Conservation (phyloP, 345 rosid species). For the Citrus inodora region DNA sequence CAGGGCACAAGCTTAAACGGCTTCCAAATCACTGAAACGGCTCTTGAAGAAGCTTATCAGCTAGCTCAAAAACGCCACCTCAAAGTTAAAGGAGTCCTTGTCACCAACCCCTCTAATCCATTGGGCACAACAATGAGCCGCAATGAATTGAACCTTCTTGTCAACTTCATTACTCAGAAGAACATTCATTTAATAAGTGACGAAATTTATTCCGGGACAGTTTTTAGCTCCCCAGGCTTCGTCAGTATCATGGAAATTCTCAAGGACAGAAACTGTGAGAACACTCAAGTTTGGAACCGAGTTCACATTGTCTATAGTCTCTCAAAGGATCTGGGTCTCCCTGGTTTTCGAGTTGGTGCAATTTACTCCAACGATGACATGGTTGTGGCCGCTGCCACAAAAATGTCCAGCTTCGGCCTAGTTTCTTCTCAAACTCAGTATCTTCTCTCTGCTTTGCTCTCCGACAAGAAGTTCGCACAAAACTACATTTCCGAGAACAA, state of each 20-base stretch:
- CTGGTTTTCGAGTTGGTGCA: constrained; percentile 87
- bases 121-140: constrained; percentile 65
- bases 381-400: constrained; percentile 72
- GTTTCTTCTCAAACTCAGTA: constrained; percentile 80
- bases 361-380: constrained; percentile 67
- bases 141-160: constrained; percentile 58
- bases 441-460: constrained; percentile 61
- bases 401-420: constrained; percentile 86
- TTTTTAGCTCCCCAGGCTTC: constrained; percentile 62
- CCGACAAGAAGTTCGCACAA: constrained; percentile 68
- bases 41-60: constrained; percentile 64
- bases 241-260: constrained; percentile 66
- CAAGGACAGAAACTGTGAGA: constrained; percentile 44
- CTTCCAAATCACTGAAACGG: constrained; percentile 53
- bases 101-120: constrained; percentile 84
- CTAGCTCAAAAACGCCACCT: constrained; percentile 57
- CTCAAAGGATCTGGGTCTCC: constrained; percentile 77
- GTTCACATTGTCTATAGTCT: constrained; percentile 75
- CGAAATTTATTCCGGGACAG: constrained; percentile 81
- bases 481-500: constrained; percentile 57
- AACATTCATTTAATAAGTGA: constrained; percentile 71
- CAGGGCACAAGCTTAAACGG: constrained; percentile 54
- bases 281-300: constrained; percentile 44
- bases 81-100: constrained; percentile 73
- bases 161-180: constrained; percentile 54